Evolutionary conservation across 352 stramenopile species (phyloP), one percentile per base, ranked within the genome.

Genomic region (Pythium pyrilobum): DNA sequence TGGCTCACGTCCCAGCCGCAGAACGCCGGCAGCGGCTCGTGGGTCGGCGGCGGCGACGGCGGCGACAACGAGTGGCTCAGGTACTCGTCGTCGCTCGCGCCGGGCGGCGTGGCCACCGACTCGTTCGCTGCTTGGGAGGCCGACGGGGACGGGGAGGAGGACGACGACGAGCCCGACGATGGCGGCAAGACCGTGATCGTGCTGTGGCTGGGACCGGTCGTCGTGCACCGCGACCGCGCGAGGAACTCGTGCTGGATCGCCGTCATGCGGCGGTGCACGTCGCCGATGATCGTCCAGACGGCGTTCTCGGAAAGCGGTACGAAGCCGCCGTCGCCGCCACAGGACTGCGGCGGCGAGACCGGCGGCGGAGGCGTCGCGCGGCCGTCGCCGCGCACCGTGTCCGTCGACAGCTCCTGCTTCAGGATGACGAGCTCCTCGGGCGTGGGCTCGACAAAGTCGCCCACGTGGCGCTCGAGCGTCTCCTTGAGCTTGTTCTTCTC

Each of bases 401-500:
- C 38, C 11, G 21, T 44, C 24, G 40, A 47, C 13, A 60, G 48
- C 7, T 58, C 34, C n/a, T 64, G 13, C 4, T 16, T 21, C n/a
- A 64, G 39, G 18, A 49, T 33, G 10, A 20, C 20, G 2, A 46
- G 47, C 36, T 64, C 56, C 18, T 65, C 49, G 34, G 33, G 42
- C 37, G 57, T 59, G 12, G 57, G 44, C 33, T 66, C 36, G 18
- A 45, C 39, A 27, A 51, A 62, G 48, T 72, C 64, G 13, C 36
- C 39, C 8, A 67, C 56, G 43, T 63, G 33, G 18, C 64, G 64
- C 52, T 72, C 64, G 24, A 72, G 56, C 44, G 60, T 69, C 48
- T 72, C 51, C 32, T 58, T 56, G 16, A 65, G 53, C 56, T 72
- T 72, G 45, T 62, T 48, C 52, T 69, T 72, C 33, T 72, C 59